Base-by-base conservation (phyloP, 495 filamentous ascomycete species). In the Bryoglossum gracile region DNA sequence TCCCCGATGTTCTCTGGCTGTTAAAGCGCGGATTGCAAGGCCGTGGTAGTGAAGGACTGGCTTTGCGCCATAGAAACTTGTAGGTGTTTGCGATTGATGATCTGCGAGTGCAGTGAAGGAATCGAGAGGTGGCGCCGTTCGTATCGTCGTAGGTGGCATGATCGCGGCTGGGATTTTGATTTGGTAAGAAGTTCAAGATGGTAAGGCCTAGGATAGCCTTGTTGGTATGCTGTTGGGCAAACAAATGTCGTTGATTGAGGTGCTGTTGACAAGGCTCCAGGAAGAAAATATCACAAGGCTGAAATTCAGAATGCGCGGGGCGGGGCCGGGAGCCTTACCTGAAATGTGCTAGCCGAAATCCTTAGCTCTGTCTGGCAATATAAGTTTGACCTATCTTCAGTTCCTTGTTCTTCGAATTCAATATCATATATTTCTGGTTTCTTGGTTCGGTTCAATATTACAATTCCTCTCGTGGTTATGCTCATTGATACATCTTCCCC, bases 41-140 rank as follows among this genome's bases (percentile, higher is more conserved):
- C 70, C 74, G 58, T 83, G 84, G 66, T 82, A 83, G 70, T 96
- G 75, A 0, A 97, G 79, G 25, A 98, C 75, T 10, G 90, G 80
- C 46, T 83, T 85, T 8, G 78, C 83, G 59, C 75, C 74, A 65
- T 81, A 83, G 75, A 97, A 98, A 23, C 83, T 89, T 41, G 70
- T 64, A 0, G 92, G 92, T 8, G 92, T 98, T 51, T 82, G 81
- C 22, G 83, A 80, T 62, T 94, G 87, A 66, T 95, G 87, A 46
- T 84, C 81, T 14, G 76, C 69, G 36, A 98, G 76, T 8, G 81
- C 73, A 21, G 78, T 84, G 71, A 88, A 96, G 58, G 70, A 70
- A 22, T 66, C 65, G 6, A 69, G 51, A 5, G 68, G 58, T 1
- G 83, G 84, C 4, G 72, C 42, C 3, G 55, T 50, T 37, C 61